phyloP scores from a whole-genome alignment of 257 asterid genomes.

The Scutellaria barbata region DNA sequence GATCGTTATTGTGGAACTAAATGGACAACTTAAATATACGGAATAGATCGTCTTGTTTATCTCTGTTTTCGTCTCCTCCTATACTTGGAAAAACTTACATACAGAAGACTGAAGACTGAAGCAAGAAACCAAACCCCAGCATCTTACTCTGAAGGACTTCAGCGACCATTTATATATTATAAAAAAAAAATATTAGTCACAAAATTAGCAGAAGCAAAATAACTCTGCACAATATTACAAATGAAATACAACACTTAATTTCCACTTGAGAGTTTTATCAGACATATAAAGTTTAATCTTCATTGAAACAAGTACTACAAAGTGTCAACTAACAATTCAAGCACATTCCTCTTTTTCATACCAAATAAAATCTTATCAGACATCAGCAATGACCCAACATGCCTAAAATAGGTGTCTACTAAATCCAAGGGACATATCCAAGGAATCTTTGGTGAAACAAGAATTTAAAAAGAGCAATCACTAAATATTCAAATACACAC shows the following conservation, averaged over 20 bases:
- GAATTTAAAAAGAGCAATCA: too few relatives aligned
- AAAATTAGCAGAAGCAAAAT: neutral
- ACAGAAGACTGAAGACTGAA: constrained; percentile 1
- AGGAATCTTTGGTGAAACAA: too few relatives aligned
- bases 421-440: too few relatives aligned
- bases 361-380: too few relatives aligned
- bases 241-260: neutral
- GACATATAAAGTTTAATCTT: neutral
- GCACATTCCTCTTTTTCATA: neutral
- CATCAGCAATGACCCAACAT: too few relatives aligned
- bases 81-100: neutral
- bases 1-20: neutral
- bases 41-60: neutral
- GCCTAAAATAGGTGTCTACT: too few relatives aligned
- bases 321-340: neutral
- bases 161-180: neutral
- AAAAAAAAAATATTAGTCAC: neutral
- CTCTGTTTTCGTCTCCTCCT: neutral
- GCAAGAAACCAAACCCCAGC: too few relatives aligned
- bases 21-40: neutral
- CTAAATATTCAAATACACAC: too few relatives aligned
- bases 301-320: neutral
- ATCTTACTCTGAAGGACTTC: neutral
- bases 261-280: neutral
- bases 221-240: neutral